A percentile compares a stretch with the other conserved stretches of the same genome.
Evolutionary conservation across 2,329 filamentous ascomycete genomes (phyloP).

Genomic region (Epichloe festucae): DNA sequence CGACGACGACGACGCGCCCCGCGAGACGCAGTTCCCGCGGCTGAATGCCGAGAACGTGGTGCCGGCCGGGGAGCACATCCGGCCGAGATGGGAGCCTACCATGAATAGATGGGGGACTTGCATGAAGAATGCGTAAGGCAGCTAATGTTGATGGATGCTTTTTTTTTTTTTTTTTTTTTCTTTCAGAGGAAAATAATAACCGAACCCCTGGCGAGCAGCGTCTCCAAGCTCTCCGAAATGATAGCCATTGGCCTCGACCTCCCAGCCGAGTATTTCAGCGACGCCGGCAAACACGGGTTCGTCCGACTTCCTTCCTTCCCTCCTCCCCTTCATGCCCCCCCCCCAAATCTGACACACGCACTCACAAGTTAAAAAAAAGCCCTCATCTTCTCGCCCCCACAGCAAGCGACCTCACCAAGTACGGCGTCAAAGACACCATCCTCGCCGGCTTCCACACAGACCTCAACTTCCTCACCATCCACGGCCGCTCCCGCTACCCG

Average conservation of each 20-base stretch:
- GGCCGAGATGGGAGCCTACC: slow-evolving; percentile 35
- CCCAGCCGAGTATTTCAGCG: slow-evolving; percentile 37
- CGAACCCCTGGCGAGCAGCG: slow-evolving; percentile 19
- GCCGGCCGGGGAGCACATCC: slow-evolving; percentile 36
- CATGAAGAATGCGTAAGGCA: slow-evolving; percentile 45
- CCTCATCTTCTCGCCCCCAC: slow-evolving; percentile 49
- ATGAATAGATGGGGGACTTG: slow-evolving; percentile 46
- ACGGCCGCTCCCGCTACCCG: slow-evolving; percentile 48
- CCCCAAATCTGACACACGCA: too few species aligned
- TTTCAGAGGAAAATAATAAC: too few species aligned
- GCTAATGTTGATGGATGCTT: too few species aligned
- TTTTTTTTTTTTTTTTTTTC: too few species aligned
- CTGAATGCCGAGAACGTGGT: slow-evolving; percentile 43
- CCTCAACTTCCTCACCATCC: slow-evolving; percentile 52
- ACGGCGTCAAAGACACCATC: slow-evolving; percentile 42
- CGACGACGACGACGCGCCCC: slow-evolving; percentile 9
- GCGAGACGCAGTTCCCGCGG: slow-evolving; percentile 40
- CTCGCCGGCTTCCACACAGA: slow-evolving; percentile 52
- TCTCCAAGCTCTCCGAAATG: slow-evolving; percentile 46
- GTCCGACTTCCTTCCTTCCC: neutral
- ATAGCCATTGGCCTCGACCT: slow-evolving; percentile 42
- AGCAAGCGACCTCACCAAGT: slow-evolving; percentile 42
- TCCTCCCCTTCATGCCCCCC: neutral
- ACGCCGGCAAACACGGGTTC: slow-evolving; percentile 43
- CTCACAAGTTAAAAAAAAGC: slow-evolving; percentile 16